Conservation (phyloP, 2,329 filamentous ascomycete species). For the Epichloe sibirici region DNA sequence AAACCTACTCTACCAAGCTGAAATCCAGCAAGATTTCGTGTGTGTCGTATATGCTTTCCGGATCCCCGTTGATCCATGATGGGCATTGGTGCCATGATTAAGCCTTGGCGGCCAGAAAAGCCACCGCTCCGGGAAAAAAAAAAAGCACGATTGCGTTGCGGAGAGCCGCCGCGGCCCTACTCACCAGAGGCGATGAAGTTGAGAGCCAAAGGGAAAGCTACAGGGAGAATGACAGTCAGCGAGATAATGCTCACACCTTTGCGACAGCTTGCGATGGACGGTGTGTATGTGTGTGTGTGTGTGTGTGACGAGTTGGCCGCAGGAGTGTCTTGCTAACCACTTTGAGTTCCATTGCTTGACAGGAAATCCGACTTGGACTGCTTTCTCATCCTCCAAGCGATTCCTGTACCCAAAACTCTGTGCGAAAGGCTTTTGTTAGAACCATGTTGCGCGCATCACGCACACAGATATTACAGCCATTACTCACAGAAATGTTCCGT, state of each 20-base stretch:
- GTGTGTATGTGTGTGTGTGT: not conserved
- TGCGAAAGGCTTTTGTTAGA: constrained; percentile 2
- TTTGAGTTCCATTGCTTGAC: constrained; percentile 69
- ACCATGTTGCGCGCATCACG: not conserved
- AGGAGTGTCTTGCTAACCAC: constrained; percentile 44
- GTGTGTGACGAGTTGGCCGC: constrained; percentile 3
- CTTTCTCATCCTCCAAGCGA: constrained; percentile 45
- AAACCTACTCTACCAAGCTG: constrained; percentile 25
- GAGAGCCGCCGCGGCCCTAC: constrained; percentile 31
- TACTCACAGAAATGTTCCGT: constrained; percentile 62
- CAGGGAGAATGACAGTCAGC: constrained; percentile 4
- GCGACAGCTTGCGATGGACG: not conserved
- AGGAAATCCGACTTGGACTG: constrained; percentile 62
- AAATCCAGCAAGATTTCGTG: not conserved
- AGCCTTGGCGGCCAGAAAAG: not conserved
- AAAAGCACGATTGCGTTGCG: not conserved
- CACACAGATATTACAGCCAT: not conserved
- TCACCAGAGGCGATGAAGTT: constrained; percentile 91
- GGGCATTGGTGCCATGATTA: too few species aligned
- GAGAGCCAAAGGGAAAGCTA: constrained; percentile 68
- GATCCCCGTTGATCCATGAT: not conserved
- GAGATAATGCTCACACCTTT: not conserved
- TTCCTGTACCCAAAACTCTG: constrained; percentile 50
- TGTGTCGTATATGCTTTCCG: not conserved
- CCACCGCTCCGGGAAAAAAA: not conserved